Evolutionary conservation across 2,329 filamentous ascomycete species (phyloP).

Genomic region (Aureobasidium melanogenum): DNA sequence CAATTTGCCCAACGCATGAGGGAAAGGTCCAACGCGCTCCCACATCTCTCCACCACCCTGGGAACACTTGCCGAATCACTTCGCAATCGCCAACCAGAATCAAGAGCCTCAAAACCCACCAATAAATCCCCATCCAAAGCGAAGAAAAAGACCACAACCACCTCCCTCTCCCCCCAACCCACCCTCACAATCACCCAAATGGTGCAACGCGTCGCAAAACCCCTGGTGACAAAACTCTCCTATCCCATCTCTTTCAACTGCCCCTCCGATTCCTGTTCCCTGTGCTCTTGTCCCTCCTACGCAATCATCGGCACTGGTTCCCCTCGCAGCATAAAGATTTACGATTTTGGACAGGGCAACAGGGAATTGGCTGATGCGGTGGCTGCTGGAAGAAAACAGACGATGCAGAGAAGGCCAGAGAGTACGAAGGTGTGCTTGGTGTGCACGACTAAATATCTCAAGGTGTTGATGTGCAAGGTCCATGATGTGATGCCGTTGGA

Average conservation of each 20-base stretch:
- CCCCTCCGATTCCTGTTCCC: constrained; percentile 31
- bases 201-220: background rate
- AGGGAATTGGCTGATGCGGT: background rate
- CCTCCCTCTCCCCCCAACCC: no score
- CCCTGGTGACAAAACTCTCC: constrained; percentile 29
- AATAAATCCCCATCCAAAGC: background rate
- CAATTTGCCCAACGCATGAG: no score
- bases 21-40: no score
- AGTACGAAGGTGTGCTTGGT: constrained; percentile 30
- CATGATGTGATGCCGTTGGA: constrained; percentile 17
- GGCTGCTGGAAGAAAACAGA: background rate
- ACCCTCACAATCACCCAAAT: background rate
- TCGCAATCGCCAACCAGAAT: no score
- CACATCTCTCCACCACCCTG: no score
- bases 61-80: no score
- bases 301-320: constrained; percentile 75
- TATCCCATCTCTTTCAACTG: constrained; percentile 34
- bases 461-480: constrained; percentile 27
- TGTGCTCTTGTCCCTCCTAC: constrained; percentile 66
- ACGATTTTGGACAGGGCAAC: background rate
- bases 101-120: background rate
- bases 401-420: background rate
- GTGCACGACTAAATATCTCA: constrained; percentile 28
- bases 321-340: constrained; percentile 64
- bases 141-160: background rate